These are phyloP conservation scores for Dryadomyces quercus-mongolicae DNA, from an alignment of 2,329 filamentous ascomycete species.

Conservation along the genomic window DNA sequence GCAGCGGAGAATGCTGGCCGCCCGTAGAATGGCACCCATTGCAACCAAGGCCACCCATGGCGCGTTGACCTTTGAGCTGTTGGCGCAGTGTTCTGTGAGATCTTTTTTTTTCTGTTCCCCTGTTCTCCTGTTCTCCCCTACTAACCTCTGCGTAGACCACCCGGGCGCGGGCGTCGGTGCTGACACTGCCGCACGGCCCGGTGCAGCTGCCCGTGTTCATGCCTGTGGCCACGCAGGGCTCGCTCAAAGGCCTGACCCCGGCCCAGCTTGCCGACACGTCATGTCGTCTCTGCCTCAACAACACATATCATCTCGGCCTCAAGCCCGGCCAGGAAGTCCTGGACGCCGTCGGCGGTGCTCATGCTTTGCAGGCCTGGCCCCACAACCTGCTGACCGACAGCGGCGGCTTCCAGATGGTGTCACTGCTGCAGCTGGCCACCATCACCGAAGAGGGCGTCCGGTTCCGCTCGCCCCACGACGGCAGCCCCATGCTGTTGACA, in stretches of 20 bases:
- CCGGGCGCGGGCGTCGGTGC: slow-evolving; percentile 77
- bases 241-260: slow-evolving; percentile 86
- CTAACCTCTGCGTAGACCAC: slow-evolving; percentile 53
- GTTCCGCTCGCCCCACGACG: slow-evolving; percentile 94
- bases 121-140: slow-evolving; percentile 2
- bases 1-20: slow-evolving; percentile 12
- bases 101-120: background rate
- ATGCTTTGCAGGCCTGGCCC: slow-evolving; percentile 89
- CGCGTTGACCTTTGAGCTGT: slow-evolving; percentile 18
- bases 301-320: slow-evolving; percentile 91
- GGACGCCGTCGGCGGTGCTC: slow-evolving; percentile 79
- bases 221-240: slow-evolving; percentile 95
- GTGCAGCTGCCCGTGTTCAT: slow-evolving; percentile 93
- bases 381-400: slow-evolving; percentile 86
- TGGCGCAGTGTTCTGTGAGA: slow-evolving; percentile 15
- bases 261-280: slow-evolving; percentile 82
- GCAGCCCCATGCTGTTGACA: slow-evolving; percentile 88
- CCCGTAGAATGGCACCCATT: slow-evolving; percentile 15
- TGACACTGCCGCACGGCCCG: slow-evolving; percentile 82
- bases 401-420: slow-evolving; percentile 94
- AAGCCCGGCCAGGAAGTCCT: slow-evolving; percentile 89
- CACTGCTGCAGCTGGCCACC: slow-evolving; percentile 79
- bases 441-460: slow-evolving; percentile 93
- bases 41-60: slow-evolving; percentile 15
- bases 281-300: slow-evolving; percentile 88